These are phyloP conservation scores for Boletus rubroflammeus DNA, from an alignment of 768 basidiomycete species.

Conservation along the genomic window DNA sequence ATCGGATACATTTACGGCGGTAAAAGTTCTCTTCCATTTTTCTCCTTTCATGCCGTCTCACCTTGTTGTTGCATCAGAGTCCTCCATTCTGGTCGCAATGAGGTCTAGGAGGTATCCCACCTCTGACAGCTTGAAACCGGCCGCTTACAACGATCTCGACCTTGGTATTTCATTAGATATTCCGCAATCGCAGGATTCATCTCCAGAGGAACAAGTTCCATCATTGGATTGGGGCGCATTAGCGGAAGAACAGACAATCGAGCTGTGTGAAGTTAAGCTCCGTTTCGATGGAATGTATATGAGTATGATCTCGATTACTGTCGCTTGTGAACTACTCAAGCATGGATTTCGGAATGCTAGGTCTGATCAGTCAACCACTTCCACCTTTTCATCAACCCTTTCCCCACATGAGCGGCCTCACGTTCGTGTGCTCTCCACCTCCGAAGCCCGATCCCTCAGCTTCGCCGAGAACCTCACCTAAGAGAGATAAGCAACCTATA, in stretches of 20 bases:
- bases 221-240: slow-evolving; percentile 47
- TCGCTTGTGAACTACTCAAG: slow-evolving; percentile 2
- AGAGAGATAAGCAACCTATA: slow-evolving; percentile 24
- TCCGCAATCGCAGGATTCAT: slow-evolving; percentile 9
- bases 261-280: slow-evolving; percentile 58
- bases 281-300: slow-evolving; percentile 42
- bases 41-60: background rate
- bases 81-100: slow-evolving; percentile 59
- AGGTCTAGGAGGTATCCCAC: slow-evolving; percentile 51
- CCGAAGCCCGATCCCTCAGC: slow-evolving; percentile 23
- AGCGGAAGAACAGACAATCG: slow-evolving; percentile 58
- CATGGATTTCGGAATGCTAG: slow-evolving; percentile 26
- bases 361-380: slow-evolving; percentile 41
- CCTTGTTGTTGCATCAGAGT: slow-evolving; percentile 37
- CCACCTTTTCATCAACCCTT: slow-evolving; percentile 40
- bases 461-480: slow-evolving; percentile 26
- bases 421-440: slow-evolving; percentile 43
- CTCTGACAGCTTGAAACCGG: slow-evolving; percentile 25
- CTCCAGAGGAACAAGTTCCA: slow-evolving; percentile 22
- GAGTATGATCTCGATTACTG: slow-evolving; percentile 33
- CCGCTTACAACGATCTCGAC: slow-evolving; percentile 40
- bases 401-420: slow-evolving; percentile 40
- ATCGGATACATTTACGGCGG: slow-evolving; percentile 62
- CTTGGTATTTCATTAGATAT: slow-evolving; percentile 33
- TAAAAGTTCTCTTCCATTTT: slow-evolving; percentile 14